Conservation (phyloP, 495 filamentous ascomycete genomes). For the Hypomontagnella submonticulosa region DNA sequence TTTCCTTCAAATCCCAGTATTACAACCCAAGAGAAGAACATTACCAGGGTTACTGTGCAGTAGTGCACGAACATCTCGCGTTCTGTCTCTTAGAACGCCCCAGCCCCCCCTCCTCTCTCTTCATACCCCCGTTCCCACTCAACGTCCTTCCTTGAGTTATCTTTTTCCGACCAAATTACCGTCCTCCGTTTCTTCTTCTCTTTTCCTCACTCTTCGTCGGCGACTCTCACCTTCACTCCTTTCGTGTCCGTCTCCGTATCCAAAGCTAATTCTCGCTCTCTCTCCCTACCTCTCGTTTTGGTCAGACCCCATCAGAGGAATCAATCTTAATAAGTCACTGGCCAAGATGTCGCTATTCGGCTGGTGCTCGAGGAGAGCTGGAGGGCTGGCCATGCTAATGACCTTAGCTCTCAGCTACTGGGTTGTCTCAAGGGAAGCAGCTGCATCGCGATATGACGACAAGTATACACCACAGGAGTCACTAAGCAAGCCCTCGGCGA, state of each 20-base stretch:
- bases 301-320: slow-evolving; percentile 26
- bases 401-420: slow-evolving; percentile 57
- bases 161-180: slow-evolving; percentile 34
- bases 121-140: slow-evolving; percentile 34
- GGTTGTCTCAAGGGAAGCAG: slow-evolving; percentile 58
- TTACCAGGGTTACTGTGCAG: slow-evolving; percentile 40
- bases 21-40: slow-evolving; percentile 39
- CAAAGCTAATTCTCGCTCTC: no score
- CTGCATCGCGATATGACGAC: slow-evolving; percentile 57
- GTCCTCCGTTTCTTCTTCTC: slow-evolving; percentile 24
- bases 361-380: slow-evolving; percentile 60
- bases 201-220: slow-evolving; percentile 36
- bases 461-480: slow-evolving; percentile 57
- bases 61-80: slow-evolving; percentile 47
- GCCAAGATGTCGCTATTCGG: slow-evolving; percentile 58
- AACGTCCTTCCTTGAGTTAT: slow-evolving; percentile 43
- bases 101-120: slow-evolving; percentile 39
- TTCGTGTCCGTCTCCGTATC: slow-evolving; percentile 24
- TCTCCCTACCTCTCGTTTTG: slow-evolving; percentile 14
- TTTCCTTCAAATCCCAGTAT: slow-evolving; percentile 15
- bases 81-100: slow-evolving; percentile 26
- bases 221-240: slow-evolving; percentile 30
- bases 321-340: slow-evolving; percentile 36
- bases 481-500: slow-evolving; percentile 52
- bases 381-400: slow-evolving; percentile 61